Evolutionary conservation across 768 basidiomycete species (phyloP).

Genomic region (Suillus hirtellus): DNA sequence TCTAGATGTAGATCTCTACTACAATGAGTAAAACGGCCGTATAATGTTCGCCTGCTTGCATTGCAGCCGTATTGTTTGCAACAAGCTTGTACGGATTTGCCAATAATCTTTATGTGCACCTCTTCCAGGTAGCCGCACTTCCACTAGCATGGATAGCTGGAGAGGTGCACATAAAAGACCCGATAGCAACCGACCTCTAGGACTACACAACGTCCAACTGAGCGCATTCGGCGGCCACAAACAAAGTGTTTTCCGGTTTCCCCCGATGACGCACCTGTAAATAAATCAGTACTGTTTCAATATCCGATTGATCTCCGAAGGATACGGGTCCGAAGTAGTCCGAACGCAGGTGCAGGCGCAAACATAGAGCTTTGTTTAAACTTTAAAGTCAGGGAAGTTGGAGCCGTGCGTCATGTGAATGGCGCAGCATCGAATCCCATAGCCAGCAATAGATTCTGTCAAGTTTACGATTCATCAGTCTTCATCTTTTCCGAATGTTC

Average conservation of each 20-base stretch:
- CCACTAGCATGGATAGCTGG: conserved; percentile 1
- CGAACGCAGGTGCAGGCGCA: neutral
- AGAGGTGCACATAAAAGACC: neutral
- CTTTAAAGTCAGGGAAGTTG: neutral
- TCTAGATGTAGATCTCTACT: neutral
- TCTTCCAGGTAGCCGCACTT: neutral
- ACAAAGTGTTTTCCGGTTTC: neutral
- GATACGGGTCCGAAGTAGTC: neutral
- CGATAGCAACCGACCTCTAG: neutral
- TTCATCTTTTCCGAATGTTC: neutral
- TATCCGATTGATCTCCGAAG: neutral
- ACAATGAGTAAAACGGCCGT: neutral
- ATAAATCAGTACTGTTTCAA: neutral
- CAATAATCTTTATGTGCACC: neutral
- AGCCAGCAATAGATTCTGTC: neutral
- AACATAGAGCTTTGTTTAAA: neutral
- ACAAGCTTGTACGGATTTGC: neutral
- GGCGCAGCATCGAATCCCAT: neutral
- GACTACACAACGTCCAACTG: neutral
- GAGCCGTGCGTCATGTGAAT: neutral
- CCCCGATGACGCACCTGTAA: neutral
- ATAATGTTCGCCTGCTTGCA: neutral
- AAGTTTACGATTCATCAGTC: neutral
- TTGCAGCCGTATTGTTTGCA: neutral
- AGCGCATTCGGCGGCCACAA: neutral